Conservation (phyloP, 1,284 basidiomycete genomes). For the Sporisorium exsertum region DNA sequence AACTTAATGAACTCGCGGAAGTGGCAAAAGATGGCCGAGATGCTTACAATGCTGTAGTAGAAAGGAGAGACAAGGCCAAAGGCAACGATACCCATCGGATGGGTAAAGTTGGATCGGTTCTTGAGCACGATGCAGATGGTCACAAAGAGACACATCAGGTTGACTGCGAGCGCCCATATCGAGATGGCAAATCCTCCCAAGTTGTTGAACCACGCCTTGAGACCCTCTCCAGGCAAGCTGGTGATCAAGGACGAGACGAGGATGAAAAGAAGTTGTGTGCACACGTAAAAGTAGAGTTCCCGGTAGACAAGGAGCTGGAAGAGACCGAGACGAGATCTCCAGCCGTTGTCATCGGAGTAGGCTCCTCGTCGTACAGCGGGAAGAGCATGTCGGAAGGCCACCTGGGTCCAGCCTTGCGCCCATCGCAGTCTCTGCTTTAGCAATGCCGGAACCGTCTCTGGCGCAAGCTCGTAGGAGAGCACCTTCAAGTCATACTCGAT, state of each 20-base stretch:
- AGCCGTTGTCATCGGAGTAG: slow-evolving; percentile 51
- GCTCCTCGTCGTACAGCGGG: slow-evolving; percentile 54
- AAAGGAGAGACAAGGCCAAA: slow-evolving; percentile 51
- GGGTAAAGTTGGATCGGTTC: slow-evolving; percentile 58
- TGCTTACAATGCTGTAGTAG: slow-evolving; percentile 56
- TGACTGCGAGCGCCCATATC: slow-evolving; percentile 53
- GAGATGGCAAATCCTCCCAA: slow-evolving; percentile 53
- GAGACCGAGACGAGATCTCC: slow-evolving; percentile 53
- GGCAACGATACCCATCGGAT: slow-evolving; percentile 45
- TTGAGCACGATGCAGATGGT: slow-evolving; percentile 55
- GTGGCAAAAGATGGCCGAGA: slow-evolving; percentile 60
- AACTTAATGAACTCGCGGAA: slow-evolving; percentile 60
- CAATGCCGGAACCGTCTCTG: slow-evolving; percentile 52
- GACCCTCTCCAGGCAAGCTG: slow-evolving; percentile 34
- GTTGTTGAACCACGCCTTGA: slow-evolving; percentile 44
- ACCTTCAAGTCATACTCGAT: slow-evolving; percentile 63
- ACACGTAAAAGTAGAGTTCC: slow-evolving; percentile 59
- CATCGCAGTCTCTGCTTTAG: slow-evolving; percentile 62
- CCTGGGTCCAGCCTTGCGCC: slow-evolving; percentile 66
- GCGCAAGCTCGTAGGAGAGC: slow-evolving; percentile 60
- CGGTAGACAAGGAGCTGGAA: slow-evolving; percentile 59
- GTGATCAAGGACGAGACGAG: slow-evolving; percentile 42
- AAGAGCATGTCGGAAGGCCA: slow-evolving; percentile 56
- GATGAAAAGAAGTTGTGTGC: slow-evolving; percentile 44
- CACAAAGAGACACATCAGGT: slow-evolving; percentile 54